Evolutionary conservation across 306 rosid genomes (phyloP), one percentile per base, ranked within the genome.

Genomic region (Ormosia emarginata): DNA sequence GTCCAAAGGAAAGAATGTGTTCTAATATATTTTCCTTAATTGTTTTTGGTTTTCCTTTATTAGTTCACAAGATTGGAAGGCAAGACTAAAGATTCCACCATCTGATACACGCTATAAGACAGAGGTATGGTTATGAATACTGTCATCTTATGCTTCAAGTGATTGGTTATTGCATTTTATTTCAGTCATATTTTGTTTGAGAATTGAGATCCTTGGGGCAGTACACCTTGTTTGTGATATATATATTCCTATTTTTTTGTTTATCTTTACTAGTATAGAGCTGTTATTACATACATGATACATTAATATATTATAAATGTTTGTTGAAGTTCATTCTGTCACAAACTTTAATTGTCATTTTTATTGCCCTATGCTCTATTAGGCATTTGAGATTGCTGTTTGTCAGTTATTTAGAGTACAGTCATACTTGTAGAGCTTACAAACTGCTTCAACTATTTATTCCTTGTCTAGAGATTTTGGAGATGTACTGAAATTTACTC

Each of bases 31-130:
- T 29, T 57, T 71, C 59, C 14, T 33, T 29, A 40, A 49, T 80
- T 69, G 44, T 52, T 59, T 58, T 41, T 67, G 55, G 69, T 62
- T 64, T 65, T 78, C 67, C 67, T 50, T 56, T 63, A 30, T 18
- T 71, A 95, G 98, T 83, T 95, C 99, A 4, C 96, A 95, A 87
- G 98, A 95, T 86, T 95, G 98, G 99, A 95, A 93, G 91, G 98
- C 93, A 24, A 90, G 90, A 76, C 86, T 93, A 74, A 93, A 93
- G 65, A 76, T 92, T 69, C 99, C 99, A 7, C 75, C 94, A 65
- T 55, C 94, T 66, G 98, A 93, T 83, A 95, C 99, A 8, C 99
- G 98, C 71, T 95, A 74, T 71, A 84, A 52, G 85, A 95, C 98
- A 61, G 97, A 95, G 98, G 98, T 93, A 88, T 53, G 82, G 17